phyloP scores from a whole-genome alignment of 768 basidiomycete species.

The Trametes cingulata region DNA sequence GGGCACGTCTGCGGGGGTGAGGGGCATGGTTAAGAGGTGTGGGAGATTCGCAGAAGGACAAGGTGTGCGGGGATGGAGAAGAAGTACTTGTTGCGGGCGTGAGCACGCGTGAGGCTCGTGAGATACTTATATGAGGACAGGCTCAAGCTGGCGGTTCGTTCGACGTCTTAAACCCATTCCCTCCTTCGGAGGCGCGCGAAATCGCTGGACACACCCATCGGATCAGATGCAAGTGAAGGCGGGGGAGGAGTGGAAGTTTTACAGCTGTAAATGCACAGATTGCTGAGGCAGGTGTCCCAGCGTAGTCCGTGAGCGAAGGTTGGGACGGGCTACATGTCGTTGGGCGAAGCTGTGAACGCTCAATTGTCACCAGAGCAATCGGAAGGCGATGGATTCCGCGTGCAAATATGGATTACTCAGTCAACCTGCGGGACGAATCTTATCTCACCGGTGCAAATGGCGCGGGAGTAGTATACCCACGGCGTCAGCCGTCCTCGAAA shows the following conservation, averaged over 20 bases:
- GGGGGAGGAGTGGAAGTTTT: neutral
- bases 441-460: no score
- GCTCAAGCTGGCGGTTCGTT: neutral
- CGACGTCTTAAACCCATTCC: no score
- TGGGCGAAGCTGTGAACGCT: no score
- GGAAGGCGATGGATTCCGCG: no score
- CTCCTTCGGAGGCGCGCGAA: neutral
- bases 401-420: no score
- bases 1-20: conserved; percentile 10
- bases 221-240: neutral
- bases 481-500: no score
- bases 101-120: neutral
- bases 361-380: no score
- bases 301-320: neutral
- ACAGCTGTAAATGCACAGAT: neutral
- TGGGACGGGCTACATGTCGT: neutral
- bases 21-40: conserved; percentile 9
- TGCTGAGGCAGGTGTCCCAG: neutral
- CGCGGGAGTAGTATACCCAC: no score
- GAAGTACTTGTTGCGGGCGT: conserved; percentile 4
- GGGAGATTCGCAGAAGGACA: neutral
- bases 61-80: neutral
- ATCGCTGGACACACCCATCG: neutral
- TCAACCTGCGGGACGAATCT: no score
- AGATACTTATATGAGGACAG: neutral